phyloP scores from a whole-genome alignment of 768 basidiomycete genomes.

The Collybia nuda region DNA sequence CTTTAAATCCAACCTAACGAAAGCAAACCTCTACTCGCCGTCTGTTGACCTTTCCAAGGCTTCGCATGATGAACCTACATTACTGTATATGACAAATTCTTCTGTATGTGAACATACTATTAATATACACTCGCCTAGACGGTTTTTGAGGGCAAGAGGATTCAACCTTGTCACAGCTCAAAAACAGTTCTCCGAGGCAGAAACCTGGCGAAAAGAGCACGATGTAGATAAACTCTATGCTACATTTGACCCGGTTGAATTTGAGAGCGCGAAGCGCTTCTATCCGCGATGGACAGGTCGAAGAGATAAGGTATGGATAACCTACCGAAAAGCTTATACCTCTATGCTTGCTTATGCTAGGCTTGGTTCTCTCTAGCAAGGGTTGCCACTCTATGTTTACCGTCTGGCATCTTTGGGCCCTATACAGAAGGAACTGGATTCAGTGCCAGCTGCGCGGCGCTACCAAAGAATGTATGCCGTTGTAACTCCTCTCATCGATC shows the following conservation, averaged over 20 bases:
- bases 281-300: constrained; percentile 85
- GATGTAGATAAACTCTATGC: constrained; percentile 64
- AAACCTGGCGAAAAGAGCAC: constrained; percentile 67
- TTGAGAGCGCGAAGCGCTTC: constrained; percentile 57
- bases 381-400: constrained; percentile 77
- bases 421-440: constrained; percentile 60
- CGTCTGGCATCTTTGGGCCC: constrained; percentile 60
- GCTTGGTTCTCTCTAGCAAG: constrained; percentile 39
- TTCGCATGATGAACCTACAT: constrained; percentile 64
- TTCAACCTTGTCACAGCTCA: constrained; percentile 64
- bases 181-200: constrained; percentile 67
- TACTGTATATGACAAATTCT: constrained; percentile 47
- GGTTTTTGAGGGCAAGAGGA: constrained; percentile 79
- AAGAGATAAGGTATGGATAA: constrained; percentile 60
- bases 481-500: neutral
- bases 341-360: neutral
- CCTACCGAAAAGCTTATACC: neutral
- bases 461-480: constrained; percentile 69
- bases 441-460: constrained; percentile 50
- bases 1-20: constrained; percentile 53
- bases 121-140: constrained; percentile 41
- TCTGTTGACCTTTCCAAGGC: constrained; percentile 29
- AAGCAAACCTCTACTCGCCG: constrained; percentile 52
- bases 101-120: neutral
- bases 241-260: constrained; percentile 56